Conservation (phyloP, 768 basidiomycete genomes). For the Auriscalpium orientale region DNA sequence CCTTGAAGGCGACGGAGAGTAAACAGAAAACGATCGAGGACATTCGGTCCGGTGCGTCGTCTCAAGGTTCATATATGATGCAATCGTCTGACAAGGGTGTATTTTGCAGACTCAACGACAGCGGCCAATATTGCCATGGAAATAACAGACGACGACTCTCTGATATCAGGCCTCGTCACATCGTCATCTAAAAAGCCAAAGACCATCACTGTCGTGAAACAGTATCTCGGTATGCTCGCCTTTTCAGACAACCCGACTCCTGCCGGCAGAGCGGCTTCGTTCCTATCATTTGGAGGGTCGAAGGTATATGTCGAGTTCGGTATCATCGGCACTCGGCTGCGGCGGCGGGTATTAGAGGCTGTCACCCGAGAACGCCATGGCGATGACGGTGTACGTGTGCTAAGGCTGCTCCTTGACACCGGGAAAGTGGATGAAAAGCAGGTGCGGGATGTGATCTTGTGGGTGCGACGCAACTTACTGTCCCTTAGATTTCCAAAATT, state of each 20-base stretch:
- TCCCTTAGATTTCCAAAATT: conserved; percentile 73
- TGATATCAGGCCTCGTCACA: conserved; percentile 57
- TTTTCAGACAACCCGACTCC: conserved; percentile 78
- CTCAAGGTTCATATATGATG: neutral
- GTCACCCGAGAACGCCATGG: conserved; percentile 81
- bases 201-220: conserved; percentile 52
- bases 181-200: conserved; percentile 46
- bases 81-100: neutral
- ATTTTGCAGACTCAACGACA: conserved; percentile 51
- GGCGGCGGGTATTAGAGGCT: conserved; percentile 65
- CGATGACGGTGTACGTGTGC: conserved; percentile 71
- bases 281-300: conserved; percentile 51
- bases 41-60: conserved; percentile 48
- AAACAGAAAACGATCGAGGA: conserved; percentile 57
- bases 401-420: conserved; percentile 68
- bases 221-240: conserved; percentile 75
- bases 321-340: conserved; percentile 56
- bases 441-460: conserved; percentile 35
- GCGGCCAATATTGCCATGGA: conserved; percentile 56
- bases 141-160: conserved; percentile 51
- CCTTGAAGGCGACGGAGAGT: conserved; percentile 61
- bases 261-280: conserved; percentile 60
- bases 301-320: conserved; percentile 81
- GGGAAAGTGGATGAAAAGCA: conserved; percentile 96
- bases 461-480: neutral